Evolutionary conservation across 2,329 filamentous ascomycete species (phyloP), one percentile per base, ranked within the genome.

Genomic region (Chaetomiaceae sp.): DNA sequence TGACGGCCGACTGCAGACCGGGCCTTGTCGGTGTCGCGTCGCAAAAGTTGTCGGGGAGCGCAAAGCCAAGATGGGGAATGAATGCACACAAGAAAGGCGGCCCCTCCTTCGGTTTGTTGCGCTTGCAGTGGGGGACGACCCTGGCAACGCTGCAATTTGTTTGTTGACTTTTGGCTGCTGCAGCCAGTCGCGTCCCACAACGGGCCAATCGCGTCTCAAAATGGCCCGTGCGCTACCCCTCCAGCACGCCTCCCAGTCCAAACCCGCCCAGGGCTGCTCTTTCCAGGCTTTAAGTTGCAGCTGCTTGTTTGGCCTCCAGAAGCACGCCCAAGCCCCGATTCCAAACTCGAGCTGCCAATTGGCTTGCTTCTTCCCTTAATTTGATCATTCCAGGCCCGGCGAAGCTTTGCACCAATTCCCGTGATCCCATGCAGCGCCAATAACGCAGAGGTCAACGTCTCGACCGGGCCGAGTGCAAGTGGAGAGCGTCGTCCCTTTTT

Each of bases 131-230:
- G 46, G 60, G 57, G 55, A n/a, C n/a, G n/a, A 20, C 57, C 64
- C 61, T 59, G 49, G 64, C 64, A 66, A 66, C 63, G 55, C 48
- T 42, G 44, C 25, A 54, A 55, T 62, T 49, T 70, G 67, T 70
- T 67, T 66, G 63, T 67, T 67, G 65, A 66, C 59, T 61, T 61
- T 53, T 37, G 37, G n/a, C 35, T 25, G 33, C 46, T 48, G 40
- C 27, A 45, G 46, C 44, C 41, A 40, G 44, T 49, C 51, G 49
- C 48, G 51, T 56, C 45, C 27, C 45, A 38, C 33, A 5, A 21
- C 42, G n/a, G n/a, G 27, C 20, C 8, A 19, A 42, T 53, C 58
- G 57, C 54, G 57, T 57, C 45, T 48, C 39, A 44, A 47, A 31
- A 33, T 55, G 58, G 53, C 9, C 56, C 34, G 55, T 57, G 56